Conservation (phyloP, 768 basidiomycete species). For the Pholiota microspora region DNA sequence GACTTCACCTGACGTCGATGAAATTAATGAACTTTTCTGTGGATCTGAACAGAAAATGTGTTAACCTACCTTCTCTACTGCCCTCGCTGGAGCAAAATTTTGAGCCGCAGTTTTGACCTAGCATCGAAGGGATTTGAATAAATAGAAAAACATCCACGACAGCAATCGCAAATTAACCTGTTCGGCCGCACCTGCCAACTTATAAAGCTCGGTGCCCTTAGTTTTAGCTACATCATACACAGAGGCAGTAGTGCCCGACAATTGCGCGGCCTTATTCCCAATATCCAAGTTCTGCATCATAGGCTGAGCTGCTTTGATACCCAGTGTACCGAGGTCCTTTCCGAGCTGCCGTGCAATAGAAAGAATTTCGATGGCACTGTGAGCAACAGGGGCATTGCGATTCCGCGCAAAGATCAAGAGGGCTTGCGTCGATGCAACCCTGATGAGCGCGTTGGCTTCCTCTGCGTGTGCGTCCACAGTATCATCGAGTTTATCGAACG, state of each 20-base stretch:
- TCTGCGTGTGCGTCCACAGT: slow-evolving; percentile 35
- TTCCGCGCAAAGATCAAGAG: slow-evolving; percentile 15
- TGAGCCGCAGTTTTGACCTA: background rate
- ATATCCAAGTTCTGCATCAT: slow-evolving; percentile 9
- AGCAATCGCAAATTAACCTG: too few species aligned
- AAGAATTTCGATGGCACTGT: slow-evolving; percentile 8
- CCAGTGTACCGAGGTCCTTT: slow-evolving; percentile 8
- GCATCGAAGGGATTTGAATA: too few species aligned
- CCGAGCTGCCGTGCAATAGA: slow-evolving; percentile 10
- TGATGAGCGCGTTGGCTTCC: slow-evolving; percentile 36
- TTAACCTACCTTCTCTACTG: background rate
- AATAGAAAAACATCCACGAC: too few species aligned
- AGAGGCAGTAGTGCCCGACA: background rate
- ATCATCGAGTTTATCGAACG: slow-evolving; percentile 40
- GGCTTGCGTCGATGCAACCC: slow-evolving; percentile 35
- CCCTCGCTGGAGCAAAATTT: background rate
- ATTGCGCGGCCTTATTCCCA: slow-evolving; percentile 5
- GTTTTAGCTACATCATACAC: background rate
- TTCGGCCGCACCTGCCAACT: background rate
- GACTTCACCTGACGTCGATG: background rate
- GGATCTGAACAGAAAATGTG: background rate
- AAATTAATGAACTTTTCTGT: background rate
- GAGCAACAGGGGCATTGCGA: slow-evolving; percentile 11
- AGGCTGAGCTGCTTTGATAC: slow-evolving; percentile 11
- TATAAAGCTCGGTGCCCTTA: background rate